These are phyloP conservation scores for Globomyces pollinis-pini DNA, from an alignment of 192 early-diverging fungal species.

Conservation along the genomic window DNA sequence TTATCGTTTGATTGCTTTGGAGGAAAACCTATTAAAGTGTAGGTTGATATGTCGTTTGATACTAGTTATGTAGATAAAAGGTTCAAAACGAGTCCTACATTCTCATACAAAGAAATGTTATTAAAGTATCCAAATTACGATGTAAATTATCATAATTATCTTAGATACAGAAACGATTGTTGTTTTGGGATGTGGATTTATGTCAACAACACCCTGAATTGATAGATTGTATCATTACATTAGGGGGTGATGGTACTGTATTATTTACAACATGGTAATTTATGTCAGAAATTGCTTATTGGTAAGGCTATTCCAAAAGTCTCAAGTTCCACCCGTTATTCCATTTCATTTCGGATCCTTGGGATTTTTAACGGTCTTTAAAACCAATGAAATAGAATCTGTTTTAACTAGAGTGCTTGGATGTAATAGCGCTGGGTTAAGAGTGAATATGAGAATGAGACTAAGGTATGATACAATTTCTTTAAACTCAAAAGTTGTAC, in stretches of 20 bases:
- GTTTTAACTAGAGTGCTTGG: conserved; percentile 49
- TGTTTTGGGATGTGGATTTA: conserved; percentile 24
- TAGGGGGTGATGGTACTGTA: conserved; percentile 96
- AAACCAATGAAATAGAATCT: conserved; percentile 52
- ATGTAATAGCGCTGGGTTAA: conserved; percentile 42
- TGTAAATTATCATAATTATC: too few species aligned
- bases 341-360: conserved; percentile 82
- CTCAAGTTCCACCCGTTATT: conserved; percentile 70
- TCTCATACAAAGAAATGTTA: conserved; percentile 15
- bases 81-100: conserved; percentile 19
- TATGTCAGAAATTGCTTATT: conserved; percentile 74
- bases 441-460: conserved; percentile 88
- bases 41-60: background rate
- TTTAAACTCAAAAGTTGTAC: too few species aligned
- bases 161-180: background rate
- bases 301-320: conserved; percentile 62
- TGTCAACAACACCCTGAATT: conserved; percentile 49
- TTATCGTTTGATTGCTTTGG: background rate
- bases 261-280: conserved; percentile 85
- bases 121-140: conserved; percentile 15
- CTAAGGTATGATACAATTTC: too few species aligned
- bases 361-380: conserved; percentile 79
- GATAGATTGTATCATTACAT: conserved; percentile 84
- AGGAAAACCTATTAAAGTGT: too few species aligned
- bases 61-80: conserved; percentile 22